Percentiles rank a stretch among this genome's conserved stretches.
phyloP scores from a whole-genome alignment of 2,329 filamentous ascomycete genomes.

The Keithomyces neogunnii region DNA sequence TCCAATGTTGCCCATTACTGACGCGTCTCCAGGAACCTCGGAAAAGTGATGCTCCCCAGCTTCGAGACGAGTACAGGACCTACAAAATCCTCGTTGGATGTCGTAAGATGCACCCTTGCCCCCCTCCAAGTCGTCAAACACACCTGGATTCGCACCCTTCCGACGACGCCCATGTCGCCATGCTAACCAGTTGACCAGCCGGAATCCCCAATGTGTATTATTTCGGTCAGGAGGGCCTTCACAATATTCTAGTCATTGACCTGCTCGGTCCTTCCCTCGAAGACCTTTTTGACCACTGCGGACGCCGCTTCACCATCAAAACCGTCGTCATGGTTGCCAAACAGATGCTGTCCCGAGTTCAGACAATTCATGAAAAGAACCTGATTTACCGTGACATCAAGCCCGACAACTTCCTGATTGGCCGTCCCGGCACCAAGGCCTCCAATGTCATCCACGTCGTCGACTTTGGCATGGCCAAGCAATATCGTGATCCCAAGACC shows the following conservation, averaged over 20 bases:
- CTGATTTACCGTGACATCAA: slow-evolving; percentile 99
- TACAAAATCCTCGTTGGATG: slow-evolving; percentile 99
- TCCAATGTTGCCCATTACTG: slow-evolving; percentile 3
- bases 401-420: slow-evolving; percentile 99
- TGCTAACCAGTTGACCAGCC: slow-evolving; percentile 27
- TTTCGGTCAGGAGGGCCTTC: slow-evolving; percentile 99
- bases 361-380: slow-evolving; percentile 99
- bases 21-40: slow-evolving; percentile 66
- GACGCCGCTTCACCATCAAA: slow-evolving; percentile 99
- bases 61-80: slow-evolving; percentile 96
- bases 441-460: slow-evolving; percentile 98
- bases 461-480: slow-evolving; percentile 99
- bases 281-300: slow-evolving; percentile 99
- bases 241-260: slow-evolving; percentile 99
- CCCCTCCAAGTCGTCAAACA: not conserved
- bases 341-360: slow-evolving; percentile 96
- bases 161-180: too few relatives aligned
- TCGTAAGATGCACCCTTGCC: slow-evolving; percentile 55
- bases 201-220: slow-evolving; percentile 98
- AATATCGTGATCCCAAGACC: slow-evolving; percentile 96
- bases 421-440: slow-evolving; percentile 86
- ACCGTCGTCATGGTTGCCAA: slow-evolving; percentile 94
- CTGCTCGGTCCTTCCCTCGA: slow-evolving; percentile 91
- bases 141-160: too few relatives aligned
- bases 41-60: slow-evolving; percentile 95